These are phyloP conservation scores for Colletotrichum sp. DNA, from an alignment of 2,329 filamentous ascomycete genomes.

Conservation along the genomic window DNA sequence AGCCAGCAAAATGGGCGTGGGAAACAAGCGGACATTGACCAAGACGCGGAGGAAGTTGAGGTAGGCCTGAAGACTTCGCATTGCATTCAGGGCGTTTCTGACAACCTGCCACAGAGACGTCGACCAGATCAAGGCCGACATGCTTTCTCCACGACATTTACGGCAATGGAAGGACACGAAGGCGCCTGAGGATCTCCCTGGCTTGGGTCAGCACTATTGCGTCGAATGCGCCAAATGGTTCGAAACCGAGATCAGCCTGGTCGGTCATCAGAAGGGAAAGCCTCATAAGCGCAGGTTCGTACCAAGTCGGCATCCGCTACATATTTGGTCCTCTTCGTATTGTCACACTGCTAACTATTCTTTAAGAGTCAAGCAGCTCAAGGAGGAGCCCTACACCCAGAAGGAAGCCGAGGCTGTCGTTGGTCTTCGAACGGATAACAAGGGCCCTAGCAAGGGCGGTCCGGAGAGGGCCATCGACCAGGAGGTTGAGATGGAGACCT, in stretches of 20 bases:
- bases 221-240: slow-evolving; percentile 96
- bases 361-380: slow-evolving; percentile 80
- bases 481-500: slow-evolving; percentile 42
- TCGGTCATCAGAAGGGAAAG: slow-evolving; percentile 82
- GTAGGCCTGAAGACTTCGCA: slow-evolving; percentile 43
- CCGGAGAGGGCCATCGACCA: slow-evolving; percentile 26
- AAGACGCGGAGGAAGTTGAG: slow-evolving; percentile 77
- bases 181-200: slow-evolving; percentile 84
- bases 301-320: neutral
- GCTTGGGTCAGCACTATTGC: slow-evolving; percentile 85
- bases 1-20: slow-evolving; percentile 66
- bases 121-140: slow-evolving; percentile 88
- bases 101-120: slow-evolving; percentile 70
- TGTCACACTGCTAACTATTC: neutral
- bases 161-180: slow-evolving; percentile 79
- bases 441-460: slow-evolving; percentile 32
- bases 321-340: neutral
- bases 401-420: slow-evolving; percentile 83
- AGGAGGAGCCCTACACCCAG: slow-evolving; percentile 85
- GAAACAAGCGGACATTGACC: slow-evolving; percentile 68
- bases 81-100: neutral
- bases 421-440: slow-evolving; percentile 75
- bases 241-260: slow-evolving; percentile 79
- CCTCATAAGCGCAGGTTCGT: slow-evolving; percentile 87
- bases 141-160: slow-evolving; percentile 80